Base-by-base conservation (phyloP, 306 rosid species). In the Trifolium pratense region DNA sequence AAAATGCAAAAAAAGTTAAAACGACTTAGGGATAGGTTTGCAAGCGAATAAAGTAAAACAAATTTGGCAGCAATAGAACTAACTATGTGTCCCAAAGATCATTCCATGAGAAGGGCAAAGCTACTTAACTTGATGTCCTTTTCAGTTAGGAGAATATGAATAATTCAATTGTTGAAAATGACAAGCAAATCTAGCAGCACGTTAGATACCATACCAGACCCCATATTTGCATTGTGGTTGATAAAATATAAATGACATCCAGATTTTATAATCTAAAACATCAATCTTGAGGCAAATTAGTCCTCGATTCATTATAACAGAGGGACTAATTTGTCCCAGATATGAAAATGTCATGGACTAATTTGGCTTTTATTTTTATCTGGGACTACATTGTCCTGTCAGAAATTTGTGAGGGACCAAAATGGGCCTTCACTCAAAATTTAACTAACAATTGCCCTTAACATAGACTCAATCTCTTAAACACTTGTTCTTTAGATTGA, bases 121-220 rank as follows among this genome's bases (percentile, higher is more conserved):
- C 43, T 52, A 75, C 43, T 57, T 53, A 75, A 39, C 52, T 15
- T 21, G 57, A 14, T 57, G 42, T 12, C 37, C 67, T 66, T 56
- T 56, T 56, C 37, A n/a, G 73, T 17, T 31, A 40, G 66, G 73
- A 65, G 9, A 62, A 62, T 13, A 9, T 48, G 20, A 74, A n/a
- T 5, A 61, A 61, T 4, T 39, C 12, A 65, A 11, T 37, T 10
- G 20, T 75, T 64, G 65, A 10, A 75, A 64, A 48, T 36, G 40
- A 74, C 37, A 32, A 34, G 9, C 13, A 39, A 18, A 56, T 56
- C 16, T 25, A 34, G 16, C 23, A 48, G 39, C 63, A 36, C 49
- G n/a, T 5, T 55, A 49, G 21, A 15, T 58, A 57, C 9, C 32
- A 43, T 31, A 55, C 26, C 45, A 74, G 25, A 66, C 32, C 17